Conservation (phyloP, 768 basidiomycete genomes). For the Agaricus blazei region DNA sequence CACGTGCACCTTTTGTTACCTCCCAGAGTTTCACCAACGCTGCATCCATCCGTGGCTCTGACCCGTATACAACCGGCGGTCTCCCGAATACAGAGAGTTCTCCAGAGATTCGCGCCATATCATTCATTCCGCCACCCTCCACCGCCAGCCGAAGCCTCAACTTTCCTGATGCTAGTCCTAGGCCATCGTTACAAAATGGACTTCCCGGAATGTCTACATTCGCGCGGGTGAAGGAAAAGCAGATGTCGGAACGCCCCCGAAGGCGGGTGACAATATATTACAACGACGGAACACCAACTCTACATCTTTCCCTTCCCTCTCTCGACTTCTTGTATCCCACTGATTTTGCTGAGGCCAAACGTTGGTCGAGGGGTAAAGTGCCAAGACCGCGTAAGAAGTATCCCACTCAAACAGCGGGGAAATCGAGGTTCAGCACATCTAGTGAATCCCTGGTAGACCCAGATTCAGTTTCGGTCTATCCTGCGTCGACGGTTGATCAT, state of each 20-base stretch:
- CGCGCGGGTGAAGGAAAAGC: background rate
- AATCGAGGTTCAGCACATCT: constrained; percentile 4
- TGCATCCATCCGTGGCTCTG: background rate
- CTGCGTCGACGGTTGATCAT: background rate
- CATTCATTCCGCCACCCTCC: background rate
- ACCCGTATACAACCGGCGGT: background rate
- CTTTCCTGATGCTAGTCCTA: background rate
- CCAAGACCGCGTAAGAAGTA: constrained; percentile 10
- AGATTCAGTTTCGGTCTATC: background rate
- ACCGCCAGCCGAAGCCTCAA: background rate
- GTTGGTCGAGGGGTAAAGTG: constrained; percentile 15
- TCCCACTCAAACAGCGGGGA: constrained; percentile 4
- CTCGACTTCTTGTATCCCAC: constrained; percentile 37
- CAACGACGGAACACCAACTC: constrained; percentile 40
- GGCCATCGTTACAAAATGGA: background rate
- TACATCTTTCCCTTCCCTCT: constrained; percentile 52
- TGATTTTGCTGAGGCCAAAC: constrained; percentile 21
- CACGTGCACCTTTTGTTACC: constrained; percentile 17
- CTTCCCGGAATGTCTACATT: constrained; percentile 11
- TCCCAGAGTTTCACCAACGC: background rate
- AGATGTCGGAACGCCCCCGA: constrained; percentile 15
- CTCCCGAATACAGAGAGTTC: background rate
- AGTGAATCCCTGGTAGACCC: background rate
- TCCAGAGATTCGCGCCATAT: background rate
- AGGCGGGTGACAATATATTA: constrained; percentile 48